phyloP scores from a whole-genome alignment of 768 basidiomycete species.

The Trametes punicea region DNA sequence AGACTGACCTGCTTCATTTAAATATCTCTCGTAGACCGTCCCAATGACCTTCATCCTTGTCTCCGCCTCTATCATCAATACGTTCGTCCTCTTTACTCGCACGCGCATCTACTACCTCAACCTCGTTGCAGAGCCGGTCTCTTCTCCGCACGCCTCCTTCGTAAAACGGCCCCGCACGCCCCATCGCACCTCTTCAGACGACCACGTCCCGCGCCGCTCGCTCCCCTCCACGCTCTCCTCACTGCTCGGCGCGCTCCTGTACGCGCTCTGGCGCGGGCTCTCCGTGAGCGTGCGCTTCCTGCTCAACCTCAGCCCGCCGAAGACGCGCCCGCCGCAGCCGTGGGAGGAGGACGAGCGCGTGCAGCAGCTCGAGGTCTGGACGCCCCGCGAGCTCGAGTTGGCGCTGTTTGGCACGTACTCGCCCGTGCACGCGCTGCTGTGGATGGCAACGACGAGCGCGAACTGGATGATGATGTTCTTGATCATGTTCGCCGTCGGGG shows the following conservation, averaged over 20 bases:
- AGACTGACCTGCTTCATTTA: background rate
- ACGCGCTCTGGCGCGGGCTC: slow-evolving; percentile 47
- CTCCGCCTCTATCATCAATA: slow-evolving; percentile 51
- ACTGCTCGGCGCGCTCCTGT: slow-evolving; percentile 24
- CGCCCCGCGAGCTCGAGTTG: slow-evolving; percentile 67
- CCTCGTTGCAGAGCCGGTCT: slow-evolving; percentile 57
- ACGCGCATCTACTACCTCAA: slow-evolving; percentile 68
- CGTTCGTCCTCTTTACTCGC: slow-evolving; percentile 67
- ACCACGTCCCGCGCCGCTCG: slow-evolving; percentile 36
- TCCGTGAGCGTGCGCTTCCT: slow-evolving; percentile 64
- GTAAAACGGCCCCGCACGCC: slow-evolving; percentile 40
- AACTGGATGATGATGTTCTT: slow-evolving; percentile 74
- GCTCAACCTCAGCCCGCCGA: slow-evolving; percentile 54
- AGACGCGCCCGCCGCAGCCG: slow-evolving; percentile 24
- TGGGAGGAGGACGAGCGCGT: slow-evolving; percentile 37
- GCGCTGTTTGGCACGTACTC: slow-evolving; percentile 74
- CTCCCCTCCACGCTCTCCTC: slow-evolving; percentile 40
- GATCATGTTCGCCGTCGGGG: slow-evolving; percentile 64
- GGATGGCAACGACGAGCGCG: slow-evolving; percentile 64
- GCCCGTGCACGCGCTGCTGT: slow-evolving; percentile 69
- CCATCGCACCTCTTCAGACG: slow-evolving; percentile 19
- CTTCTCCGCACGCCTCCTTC: slow-evolving; percentile 68
- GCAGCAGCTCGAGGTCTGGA: slow-evolving; percentile 80
- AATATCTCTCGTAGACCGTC: slow-evolving; percentile 49
- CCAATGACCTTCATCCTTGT: slow-evolving; percentile 59